Evolutionary conservation across 768 basidiomycete genomes (phyloP).

Genomic region (Postia placenta): DNA sequence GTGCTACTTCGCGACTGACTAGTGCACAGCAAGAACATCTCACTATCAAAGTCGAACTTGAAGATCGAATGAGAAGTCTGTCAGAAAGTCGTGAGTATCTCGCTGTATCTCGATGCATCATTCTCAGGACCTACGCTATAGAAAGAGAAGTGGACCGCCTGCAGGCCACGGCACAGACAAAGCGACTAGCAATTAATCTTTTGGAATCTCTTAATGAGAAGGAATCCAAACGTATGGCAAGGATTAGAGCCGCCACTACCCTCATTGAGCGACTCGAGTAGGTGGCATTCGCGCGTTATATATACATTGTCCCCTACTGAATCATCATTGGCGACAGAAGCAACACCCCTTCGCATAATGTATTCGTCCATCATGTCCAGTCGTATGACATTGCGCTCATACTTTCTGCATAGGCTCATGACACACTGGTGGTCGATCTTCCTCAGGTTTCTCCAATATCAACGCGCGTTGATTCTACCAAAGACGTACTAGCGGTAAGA

Average conservation of each 20-base stretch:
- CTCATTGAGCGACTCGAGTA: constrained; percentile 7
- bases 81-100: not conserved
- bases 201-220: constrained; percentile 11
- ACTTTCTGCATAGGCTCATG: not conserved
- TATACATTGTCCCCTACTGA: not conserved
- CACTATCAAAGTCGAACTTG: not conserved
- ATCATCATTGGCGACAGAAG: not conserved
- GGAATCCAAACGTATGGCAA: constrained; percentile 7
- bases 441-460: not conserved
- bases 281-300: not conserved
- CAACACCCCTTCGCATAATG: not conserved
- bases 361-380: not conserved
- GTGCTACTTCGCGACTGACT: not conserved
- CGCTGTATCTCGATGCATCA: not conserved
- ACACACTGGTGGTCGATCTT: not conserved
- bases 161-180: constrained; percentile 1
- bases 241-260: constrained; percentile 1
- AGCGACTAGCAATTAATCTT: constrained; percentile 1
- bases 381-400: not conserved
- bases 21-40: not conserved
- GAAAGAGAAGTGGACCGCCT: constrained; percentile 5
- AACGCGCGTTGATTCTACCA: constrained; percentile 7
- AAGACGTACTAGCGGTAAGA: constrained; percentile 10
- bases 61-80: not conserved
- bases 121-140: not conserved